Evolutionary conservation across 305 asterid genomes (phyloP), one percentile per base, ranked within the genome.

Genomic region (Solanum hybrid): DNA sequence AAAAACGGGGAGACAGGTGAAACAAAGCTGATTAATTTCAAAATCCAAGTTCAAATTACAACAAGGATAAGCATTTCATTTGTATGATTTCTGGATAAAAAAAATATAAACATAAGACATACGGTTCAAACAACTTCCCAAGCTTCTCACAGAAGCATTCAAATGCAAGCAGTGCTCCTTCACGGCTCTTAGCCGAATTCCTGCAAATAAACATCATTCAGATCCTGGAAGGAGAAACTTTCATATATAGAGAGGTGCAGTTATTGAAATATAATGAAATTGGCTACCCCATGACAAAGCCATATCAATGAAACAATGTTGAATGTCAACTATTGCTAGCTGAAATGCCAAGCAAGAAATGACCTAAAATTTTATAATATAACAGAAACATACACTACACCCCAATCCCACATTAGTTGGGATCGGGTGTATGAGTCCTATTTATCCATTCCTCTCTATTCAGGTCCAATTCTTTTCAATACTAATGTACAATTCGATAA

Each of bases 61-160:
- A 79, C 79, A 60, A 77, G 87, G 51, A 24, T 45, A 60, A 15
- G 89, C 69, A 71, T 87, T 87, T 71, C 36, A 38, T 73, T 88
- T 69, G 64, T 72, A 56, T 88, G 87, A 88, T 88, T 71, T 88
- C 29, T 64, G 66, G 37, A 88, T 34, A 35, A 60, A 27, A 78
- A 38, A 71, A 35, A 29, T 35, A 88, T 78, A 78, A 76, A 85
- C 38, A 13, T 12, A 38, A 87, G 81, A 93, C 99, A 93, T 93
- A 98, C 99, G 99, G 99, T 93, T 98, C 99, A 95, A 98, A 98
- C 92, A 98, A 89, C 93, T 94, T 95, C 91, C 99, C 99, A 77
- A 96, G 98, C 93, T 95, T 98, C 89, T 96, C 99, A 90, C 99
- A 96, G 89, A 96, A 94, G 93, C 99, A 98, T 91, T 98, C 99